Evolutionary conservation across 768 basidiomycete genomes (phyloP).

Genomic region (Russula abietina): DNA sequence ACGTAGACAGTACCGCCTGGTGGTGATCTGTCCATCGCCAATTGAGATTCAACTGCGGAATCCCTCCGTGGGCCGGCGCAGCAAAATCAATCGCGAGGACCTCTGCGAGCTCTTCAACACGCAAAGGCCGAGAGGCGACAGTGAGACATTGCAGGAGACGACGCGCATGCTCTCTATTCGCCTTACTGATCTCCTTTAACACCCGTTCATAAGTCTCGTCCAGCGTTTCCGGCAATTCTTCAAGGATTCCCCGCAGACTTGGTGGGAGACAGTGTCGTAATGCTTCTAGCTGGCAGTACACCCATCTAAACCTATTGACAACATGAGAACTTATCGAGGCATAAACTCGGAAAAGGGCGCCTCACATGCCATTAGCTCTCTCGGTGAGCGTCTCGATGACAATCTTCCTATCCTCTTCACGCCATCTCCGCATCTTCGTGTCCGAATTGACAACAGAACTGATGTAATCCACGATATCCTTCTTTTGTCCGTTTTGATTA

Average conservation of each 20-base stretch:
- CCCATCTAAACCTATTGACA: background rate
- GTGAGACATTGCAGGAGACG: conserved; percentile 15
- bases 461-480: conserved; percentile 8
- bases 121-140: background rate
- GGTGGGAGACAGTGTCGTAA: background rate
- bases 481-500: conserved; percentile 1
- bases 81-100: conserved; percentile 14
- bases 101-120: conserved; percentile 9
- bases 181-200: background rate
- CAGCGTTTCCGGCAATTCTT: background rate
- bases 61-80: background rate
- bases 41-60: background rate
- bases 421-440: conserved; percentile 7
- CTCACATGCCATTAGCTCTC: conserved; percentile 8
- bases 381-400: conserved; percentile 1
- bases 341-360: background rate
- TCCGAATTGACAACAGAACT: conserved; percentile 1
- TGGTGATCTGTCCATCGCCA: conserved; percentile 2
- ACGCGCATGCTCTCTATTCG: background rate
- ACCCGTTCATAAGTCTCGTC: conserved; percentile 1
- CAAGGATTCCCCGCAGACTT: background rate
- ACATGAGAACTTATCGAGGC: background rate
- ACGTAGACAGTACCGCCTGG: background rate
- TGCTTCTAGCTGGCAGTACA: background rate
- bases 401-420: conserved; percentile 1